Percentiles rank a stretch among this genome's conserved stretches.
phyloP scores from a whole-genome alignment of 148 eudicot species.

The Spergularia marina region DNA sequence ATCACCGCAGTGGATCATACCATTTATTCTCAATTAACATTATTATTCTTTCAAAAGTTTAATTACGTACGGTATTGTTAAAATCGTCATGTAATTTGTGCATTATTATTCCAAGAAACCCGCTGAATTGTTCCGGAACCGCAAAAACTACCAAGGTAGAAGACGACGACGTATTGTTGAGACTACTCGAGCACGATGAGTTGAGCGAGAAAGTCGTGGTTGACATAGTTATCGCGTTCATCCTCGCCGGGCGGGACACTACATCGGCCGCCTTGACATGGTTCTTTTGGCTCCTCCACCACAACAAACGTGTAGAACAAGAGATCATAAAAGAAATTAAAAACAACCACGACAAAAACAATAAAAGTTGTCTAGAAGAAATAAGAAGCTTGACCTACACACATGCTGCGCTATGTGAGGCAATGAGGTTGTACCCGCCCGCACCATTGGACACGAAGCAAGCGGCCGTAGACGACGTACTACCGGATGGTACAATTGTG shows the following conservation, averaged over 20 bases:
- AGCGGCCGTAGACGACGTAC: slow-evolving; percentile 24
- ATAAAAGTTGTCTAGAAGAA: neutral
- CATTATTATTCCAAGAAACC: neutral
- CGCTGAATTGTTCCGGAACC: slow-evolving; percentile 14
- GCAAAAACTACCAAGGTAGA: neutral
- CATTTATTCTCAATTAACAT: no score
- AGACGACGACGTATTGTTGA: slow-evolving; percentile 30
- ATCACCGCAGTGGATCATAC: no score
- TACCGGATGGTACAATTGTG: slow-evolving; percentile 43
- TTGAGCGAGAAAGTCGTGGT: slow-evolving; percentile 30
- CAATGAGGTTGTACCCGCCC: slow-evolving; percentile 45
- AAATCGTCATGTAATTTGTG: no score
- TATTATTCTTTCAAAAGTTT: no score
- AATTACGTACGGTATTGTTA: no score
- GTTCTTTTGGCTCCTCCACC: slow-evolving; percentile 41
- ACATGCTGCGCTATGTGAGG: slow-evolving; percentile 39
- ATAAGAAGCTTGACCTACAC: slow-evolving; percentile 26
- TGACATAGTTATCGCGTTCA: slow-evolving; percentile 37
- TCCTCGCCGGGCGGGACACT: slow-evolving; percentile 42
- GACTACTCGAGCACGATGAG: slow-evolving; percentile 26
- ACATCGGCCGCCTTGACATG: slow-evolving; percentile 36
- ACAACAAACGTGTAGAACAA: slow-evolving; percentile 17
- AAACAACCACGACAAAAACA: neutral
- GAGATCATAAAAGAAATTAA: slow-evolving; percentile 29
- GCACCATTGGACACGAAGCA: slow-evolving; percentile 37